These are phyloP conservation scores for Remersonia thermophila DNA, from an alignment of 2,329 filamentous ascomycete genomes.

Conservation along the genomic window DNA sequence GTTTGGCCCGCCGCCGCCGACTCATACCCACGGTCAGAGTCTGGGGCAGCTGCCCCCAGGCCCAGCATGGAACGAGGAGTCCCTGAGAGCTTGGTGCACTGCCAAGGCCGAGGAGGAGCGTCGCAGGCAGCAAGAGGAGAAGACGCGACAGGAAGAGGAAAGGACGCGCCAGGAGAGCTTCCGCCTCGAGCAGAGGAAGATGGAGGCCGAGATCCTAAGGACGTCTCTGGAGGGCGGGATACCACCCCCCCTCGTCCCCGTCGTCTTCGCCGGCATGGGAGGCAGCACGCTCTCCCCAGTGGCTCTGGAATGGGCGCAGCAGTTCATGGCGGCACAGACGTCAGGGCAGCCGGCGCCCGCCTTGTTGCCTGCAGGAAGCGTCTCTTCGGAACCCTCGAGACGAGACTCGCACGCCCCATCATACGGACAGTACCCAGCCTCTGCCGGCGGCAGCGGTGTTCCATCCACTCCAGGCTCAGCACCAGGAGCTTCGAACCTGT, in stretches of 20 bases:
- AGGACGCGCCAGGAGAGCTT: slow-evolving; percentile 51
- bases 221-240: slow-evolving; percentile 58
- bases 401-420: slow-evolving; percentile 37
- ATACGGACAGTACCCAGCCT: slow-evolving; percentile 30
- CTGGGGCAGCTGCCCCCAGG: slow-evolving; percentile 49
- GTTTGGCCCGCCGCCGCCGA: slow-evolving; percentile 5
- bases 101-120: slow-evolving; percentile 64
- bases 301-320: slow-evolving; percentile 56
- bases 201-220: slow-evolving; percentile 61
- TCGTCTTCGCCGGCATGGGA: slow-evolving; percentile 62
- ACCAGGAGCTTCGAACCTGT: slow-evolving; percentile 21
- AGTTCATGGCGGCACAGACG: slow-evolving; percentile 43
- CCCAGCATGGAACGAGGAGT: slow-evolving; percentile 58
- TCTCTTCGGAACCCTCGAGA: slow-evolving; percentile 42
- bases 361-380: slow-evolving; percentile 35
- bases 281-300: slow-evolving; percentile 49
- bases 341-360: slow-evolving; percentile 39
- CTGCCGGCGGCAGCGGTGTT: slow-evolving; percentile 21
- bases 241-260: slow-evolving; percentile 60
- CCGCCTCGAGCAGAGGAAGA: slow-evolving; percentile 57
- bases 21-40: slow-evolving; percentile 25
- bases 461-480: slow-evolving; percentile 32
- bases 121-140: slow-evolving; percentile 63
- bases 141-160: slow-evolving; percentile 62
- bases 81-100: slow-evolving; percentile 58